These are phyloP conservation scores for Coelomomyces lativittatus DNA, from an alignment of 371 early-diverging fungal species.

Conservation along the genomic window DNA sequence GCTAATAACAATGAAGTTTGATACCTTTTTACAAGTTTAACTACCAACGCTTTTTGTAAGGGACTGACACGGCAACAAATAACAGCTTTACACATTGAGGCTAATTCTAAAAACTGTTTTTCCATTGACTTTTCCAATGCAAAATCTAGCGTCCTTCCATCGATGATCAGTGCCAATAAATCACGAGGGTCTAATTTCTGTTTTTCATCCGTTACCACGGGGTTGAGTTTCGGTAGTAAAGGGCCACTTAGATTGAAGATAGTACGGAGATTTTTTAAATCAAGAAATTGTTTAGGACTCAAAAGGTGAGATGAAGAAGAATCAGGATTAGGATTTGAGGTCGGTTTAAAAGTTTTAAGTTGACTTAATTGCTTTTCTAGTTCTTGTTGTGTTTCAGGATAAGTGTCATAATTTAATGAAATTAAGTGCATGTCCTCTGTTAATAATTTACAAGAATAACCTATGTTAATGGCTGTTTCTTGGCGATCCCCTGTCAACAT, in stretches of 20 bases:
- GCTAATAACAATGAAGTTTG: slow-evolving; percentile 58
- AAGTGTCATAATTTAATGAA: slow-evolving; percentile 59
- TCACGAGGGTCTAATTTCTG: neutral
- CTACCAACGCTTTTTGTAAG: slow-evolving; percentile 82
- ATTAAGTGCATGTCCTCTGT: slow-evolving; percentile 68
- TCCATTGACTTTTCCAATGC: slow-evolving; percentile 52
- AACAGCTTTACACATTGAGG: slow-evolving; percentile 62
- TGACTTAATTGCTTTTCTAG: slow-evolving; percentile 48
- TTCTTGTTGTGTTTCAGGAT: slow-evolving; percentile 57
- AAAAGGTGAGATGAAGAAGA: neutral
- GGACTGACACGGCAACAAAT: slow-evolving; percentile 87
- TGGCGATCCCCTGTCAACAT: slow-evolving; percentile 84
- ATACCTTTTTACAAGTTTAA: slow-evolving; percentile 63
- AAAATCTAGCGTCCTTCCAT: slow-evolving; percentile 48
- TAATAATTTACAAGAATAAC: slow-evolving; percentile 68
- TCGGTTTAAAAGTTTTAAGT: neutral
- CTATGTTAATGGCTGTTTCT: slow-evolving; percentile 85
- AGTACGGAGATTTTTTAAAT: neutral
- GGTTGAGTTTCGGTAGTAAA: no score
- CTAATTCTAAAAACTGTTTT: slow-evolving; percentile 52
- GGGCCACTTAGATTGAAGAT: no score
- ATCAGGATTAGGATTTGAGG: neutral
- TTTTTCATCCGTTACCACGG: neutral
- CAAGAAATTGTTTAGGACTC: neutral
- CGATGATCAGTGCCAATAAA: slow-evolving; percentile 38